Conservation (phyloP, 352 stramenopile genomes). For the Phytophthora ramorum region DNA sequence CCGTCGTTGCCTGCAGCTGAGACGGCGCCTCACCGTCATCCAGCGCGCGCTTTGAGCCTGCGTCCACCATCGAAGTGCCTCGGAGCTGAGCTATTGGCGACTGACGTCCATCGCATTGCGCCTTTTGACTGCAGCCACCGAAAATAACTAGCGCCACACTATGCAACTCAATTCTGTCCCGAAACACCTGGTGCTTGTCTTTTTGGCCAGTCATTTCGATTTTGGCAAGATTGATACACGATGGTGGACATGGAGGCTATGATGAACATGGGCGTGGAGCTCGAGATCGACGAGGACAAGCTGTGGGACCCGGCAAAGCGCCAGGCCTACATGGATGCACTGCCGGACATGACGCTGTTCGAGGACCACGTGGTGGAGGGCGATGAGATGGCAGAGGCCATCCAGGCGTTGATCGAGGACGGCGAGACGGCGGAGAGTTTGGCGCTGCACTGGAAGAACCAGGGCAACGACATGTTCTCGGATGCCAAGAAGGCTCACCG, state of each 20-base stretch:
- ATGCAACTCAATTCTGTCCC: neutral
- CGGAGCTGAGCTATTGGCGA: slow-evolving; percentile 7
- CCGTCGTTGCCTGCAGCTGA: slow-evolving; percentile 3
- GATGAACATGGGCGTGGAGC: slow-evolving; percentile 80
- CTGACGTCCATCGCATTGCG: slow-evolving; percentile 26
- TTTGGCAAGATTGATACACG: slow-evolving; percentile 7
- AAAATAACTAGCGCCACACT: neutral
- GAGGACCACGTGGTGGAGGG: slow-evolving; percentile 89
- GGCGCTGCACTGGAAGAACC: slow-evolving; percentile 89
- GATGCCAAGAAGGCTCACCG: slow-evolving; percentile 75
- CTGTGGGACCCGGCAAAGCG: slow-evolving; percentile 79
- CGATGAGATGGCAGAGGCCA: slow-evolving; percentile 87
- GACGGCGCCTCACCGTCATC: slow-evolving; percentile 25
- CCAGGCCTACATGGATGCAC: slow-evolving; percentile 85
- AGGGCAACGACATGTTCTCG: slow-evolving; percentile 88
- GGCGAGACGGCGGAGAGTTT: slow-evolving; percentile 88
- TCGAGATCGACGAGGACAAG: slow-evolving; percentile 90
- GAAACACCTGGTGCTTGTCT: neutral
- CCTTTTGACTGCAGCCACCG: slow-evolving; percentile 18
- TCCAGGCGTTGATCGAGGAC: slow-evolving; percentile 88
- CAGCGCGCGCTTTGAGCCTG: slow-evolving; percentile 45
- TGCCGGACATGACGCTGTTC: slow-evolving; percentile 90
- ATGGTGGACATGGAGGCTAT: slow-evolving; percentile 51
- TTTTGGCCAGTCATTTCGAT: slow-evolving; percentile 33
- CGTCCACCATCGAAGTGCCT: slow-evolving; percentile 25